Base-by-base conservation (phyloP, 495 filamentous ascomycete species). In the Lindgomyces ingoldianus region DNA sequence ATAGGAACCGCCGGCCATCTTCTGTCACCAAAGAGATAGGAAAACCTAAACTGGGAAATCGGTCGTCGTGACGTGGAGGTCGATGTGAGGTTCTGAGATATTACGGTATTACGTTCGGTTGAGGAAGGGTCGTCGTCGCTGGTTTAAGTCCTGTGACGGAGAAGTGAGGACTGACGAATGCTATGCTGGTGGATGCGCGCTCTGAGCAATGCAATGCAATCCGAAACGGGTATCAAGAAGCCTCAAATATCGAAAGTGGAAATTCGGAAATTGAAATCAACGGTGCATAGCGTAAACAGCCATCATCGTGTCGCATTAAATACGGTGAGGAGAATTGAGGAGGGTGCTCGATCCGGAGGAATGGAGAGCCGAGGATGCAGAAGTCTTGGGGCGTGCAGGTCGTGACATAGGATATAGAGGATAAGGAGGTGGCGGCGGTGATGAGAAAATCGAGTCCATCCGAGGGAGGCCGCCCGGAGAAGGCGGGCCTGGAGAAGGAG, bases 281-380 rank as follows among this genome's bases (percentile, higher is more conserved):
- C 64, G 57, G 57, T 57, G 57, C 56, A 57, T 56, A 61, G 57
- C 57, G 44, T 60, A 56, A 66, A 3, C 55, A 65, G 47, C 62
- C 62, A 60, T 65, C 62, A 65, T 65, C 62, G 62, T 65, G 47
- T 67, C 64, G 64, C 64, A 57, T 67, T 67, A 65, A 45, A 56
- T 47, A 46, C 50, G 57, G 57, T 46, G 19, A 4, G 64, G 57
- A 12, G 64, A 67, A 54, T 65, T 55, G 55, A 59, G 22, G 24
- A 65, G 56, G 27, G 62, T 65, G 36, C 55, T 65, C 22, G 62
- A 65, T 29, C 62, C 62, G 27, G 48, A 64, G 16, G 62, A 64
- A 14, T 58, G 53, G n/a, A 51, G 19, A 4, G 14, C 33, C 12
- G 49, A 39, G 1, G 47, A 49, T 6, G 50, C 46, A 42, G 48